These are phyloP conservation scores for Phtheirospermum japonicum DNA, from an alignment of 257 asterid species.

Conservation along the genomic window DNA sequence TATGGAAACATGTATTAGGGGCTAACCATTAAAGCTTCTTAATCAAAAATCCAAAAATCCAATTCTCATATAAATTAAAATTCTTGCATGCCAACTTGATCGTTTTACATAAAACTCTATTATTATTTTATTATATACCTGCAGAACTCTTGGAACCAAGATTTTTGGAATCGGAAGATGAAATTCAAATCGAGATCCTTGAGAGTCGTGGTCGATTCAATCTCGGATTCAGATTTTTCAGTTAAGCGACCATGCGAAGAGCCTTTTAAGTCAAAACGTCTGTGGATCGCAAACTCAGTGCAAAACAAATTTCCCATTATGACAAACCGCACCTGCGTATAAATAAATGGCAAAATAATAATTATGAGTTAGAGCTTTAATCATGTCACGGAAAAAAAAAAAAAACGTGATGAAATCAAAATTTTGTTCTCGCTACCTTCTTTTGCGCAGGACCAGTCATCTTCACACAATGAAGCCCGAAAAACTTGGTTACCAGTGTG, in stretches of 20 bases:
- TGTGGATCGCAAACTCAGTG: constrained; percentile 64
- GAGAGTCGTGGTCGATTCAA: constrained; percentile 80
- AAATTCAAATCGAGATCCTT: constrained; percentile 93
- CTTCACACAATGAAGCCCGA: constrained; percentile 92
- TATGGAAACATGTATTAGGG: no score
- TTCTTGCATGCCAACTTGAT: neutral
- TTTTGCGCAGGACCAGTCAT: constrained; percentile 84
- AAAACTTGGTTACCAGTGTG: constrained; percentile 83
- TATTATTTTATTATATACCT: constrained; percentile 41
- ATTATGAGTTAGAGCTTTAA: constrained; percentile 15
- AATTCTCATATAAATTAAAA: neutral
- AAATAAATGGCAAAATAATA: neutral
- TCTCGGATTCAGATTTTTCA: constrained; percentile 76
- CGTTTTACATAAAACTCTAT: no score
- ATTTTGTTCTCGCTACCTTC: constrained; percentile 48
- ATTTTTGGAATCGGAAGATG: constrained; percentile 70
- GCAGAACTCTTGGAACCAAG: constrained; percentile 71
- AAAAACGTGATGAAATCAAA: no score
- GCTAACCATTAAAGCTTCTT: no score
- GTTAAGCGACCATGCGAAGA: constrained; percentile 94
- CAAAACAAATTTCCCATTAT: constrained; percentile 94
- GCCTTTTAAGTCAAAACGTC: constrained; percentile 90
- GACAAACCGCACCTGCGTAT: constrained; percentile 78
- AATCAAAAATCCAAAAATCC: no score
- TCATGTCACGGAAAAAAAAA: neutral